phyloP scores from a whole-genome alignment of 2,329 filamentous ascomycete species.

The Calonectria honghensis region DNA sequence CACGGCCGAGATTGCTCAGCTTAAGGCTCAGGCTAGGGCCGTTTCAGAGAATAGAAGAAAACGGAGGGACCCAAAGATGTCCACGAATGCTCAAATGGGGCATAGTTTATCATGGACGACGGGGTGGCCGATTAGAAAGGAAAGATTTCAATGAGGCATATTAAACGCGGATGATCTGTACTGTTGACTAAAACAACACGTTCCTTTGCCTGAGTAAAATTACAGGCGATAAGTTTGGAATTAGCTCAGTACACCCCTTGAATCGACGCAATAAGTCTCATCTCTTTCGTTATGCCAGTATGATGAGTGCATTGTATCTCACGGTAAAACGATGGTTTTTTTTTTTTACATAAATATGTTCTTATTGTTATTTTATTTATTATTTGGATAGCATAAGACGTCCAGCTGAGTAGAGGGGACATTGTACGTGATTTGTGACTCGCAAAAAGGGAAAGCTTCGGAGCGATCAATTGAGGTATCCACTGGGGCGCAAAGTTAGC shows the following conservation, averaged over 20 bases:
- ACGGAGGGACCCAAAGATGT: neutral
- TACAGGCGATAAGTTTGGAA: neutral
- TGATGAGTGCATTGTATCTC: neutral
- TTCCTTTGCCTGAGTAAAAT: slow-evolving; percentile 2
- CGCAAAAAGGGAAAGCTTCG: neutral
- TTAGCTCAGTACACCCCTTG: neutral
- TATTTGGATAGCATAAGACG: neutral
- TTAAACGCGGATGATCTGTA: neutral
- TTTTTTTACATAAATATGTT: too few relatives aligned
- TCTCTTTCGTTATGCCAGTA: neutral
- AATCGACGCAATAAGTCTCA: neutral
- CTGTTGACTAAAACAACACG: slow-evolving; percentile 2
- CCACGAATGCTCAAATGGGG: neutral
- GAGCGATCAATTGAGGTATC: slow-evolving; percentile 24
- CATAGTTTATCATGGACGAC: neutral
- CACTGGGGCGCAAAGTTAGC: slow-evolving; percentile 7
- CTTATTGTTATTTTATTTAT: neutral
- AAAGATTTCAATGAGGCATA: slow-evolving; percentile 6
- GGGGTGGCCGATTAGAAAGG: neutral
- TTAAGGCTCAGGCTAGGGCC: neutral
- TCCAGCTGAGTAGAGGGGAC: neutral
- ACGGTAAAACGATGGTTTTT: neutral
- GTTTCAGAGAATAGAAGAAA: neutral
- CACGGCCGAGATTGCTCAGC: neutral
- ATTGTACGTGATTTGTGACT: neutral